phyloP scores from a whole-genome alignment of 257 asterid species.

The Forsythia suspensa region DNA sequence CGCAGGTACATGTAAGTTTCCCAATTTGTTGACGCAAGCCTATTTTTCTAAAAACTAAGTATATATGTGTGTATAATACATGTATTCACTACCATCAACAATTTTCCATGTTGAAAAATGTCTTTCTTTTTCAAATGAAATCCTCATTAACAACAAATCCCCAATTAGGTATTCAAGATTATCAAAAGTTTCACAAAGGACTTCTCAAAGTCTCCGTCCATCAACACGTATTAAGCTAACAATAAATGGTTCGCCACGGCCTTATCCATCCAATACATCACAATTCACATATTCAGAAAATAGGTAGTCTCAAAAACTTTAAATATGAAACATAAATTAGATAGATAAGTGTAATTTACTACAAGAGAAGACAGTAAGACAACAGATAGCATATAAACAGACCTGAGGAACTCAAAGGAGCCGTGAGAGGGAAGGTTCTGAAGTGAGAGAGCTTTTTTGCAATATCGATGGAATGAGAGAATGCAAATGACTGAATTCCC shows the following conservation, averaged over 20 bases:
- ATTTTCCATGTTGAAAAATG: background rate
- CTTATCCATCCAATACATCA: background rate
- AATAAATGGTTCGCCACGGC: too few relatives aligned
- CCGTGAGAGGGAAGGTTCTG: slow-evolving; percentile 26
- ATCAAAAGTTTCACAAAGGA: slow-evolving; percentile 3
- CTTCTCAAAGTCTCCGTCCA: background rate
- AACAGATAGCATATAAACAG: background rate
- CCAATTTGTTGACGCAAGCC: background rate
- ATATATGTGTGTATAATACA: background rate
- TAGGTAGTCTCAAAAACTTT: background rate
- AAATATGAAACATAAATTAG: background rate
- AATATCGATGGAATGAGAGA: slow-evolving; percentile 21
- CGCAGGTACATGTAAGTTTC: slow-evolving; percentile 5
- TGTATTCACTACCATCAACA: background rate
- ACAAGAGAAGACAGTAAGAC: background rate
- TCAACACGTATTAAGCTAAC: background rate
- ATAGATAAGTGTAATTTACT: background rate
- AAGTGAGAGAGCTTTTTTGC: slow-evolving; percentile 23
- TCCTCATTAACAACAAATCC: slow-evolving; percentile 2
- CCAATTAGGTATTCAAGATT: background rate
- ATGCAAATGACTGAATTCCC: slow-evolving; percentile 27
- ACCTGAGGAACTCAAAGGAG: slow-evolving; percentile 63
- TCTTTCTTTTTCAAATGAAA: background rate
- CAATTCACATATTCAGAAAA: slow-evolving; percentile 6
- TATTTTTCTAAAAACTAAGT: background rate